A percentile compares a stretch with the other conserved stretches of the same genome.
Conservation (phyloP, 1,139 yeast genomes). For the Torulaspora pretoriensis region DNA sequence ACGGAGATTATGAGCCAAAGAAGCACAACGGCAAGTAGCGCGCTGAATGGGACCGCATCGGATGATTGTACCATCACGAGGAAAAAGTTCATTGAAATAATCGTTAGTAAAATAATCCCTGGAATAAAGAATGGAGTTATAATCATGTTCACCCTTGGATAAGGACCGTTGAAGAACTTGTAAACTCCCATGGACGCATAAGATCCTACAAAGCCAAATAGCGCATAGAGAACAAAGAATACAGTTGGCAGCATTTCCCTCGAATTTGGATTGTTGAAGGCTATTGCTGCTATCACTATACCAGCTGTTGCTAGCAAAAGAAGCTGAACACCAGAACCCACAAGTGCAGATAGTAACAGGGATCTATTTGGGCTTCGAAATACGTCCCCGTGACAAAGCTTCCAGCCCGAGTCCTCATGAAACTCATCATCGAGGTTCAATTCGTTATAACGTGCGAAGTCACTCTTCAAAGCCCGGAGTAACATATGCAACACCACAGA, state of each 20-base stretch:
- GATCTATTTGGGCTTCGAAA: conserved; percentile 78
- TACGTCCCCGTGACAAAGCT: conserved; percentile 90
- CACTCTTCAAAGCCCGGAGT: conserved; percentile 75
- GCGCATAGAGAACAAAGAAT: conserved; percentile 75
- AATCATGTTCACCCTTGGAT: conserved; percentile 81
- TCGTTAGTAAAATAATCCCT: conserved; percentile 59
- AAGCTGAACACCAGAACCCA: conserved; percentile 88
- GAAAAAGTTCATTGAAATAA: conserved; percentile 75
- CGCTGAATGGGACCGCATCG: conserved; percentile 92
- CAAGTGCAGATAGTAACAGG: conserved; percentile 68
- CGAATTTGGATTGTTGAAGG: conserved; percentile 87
- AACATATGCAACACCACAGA: conserved; percentile 77
- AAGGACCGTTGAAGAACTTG: conserved; percentile 86
- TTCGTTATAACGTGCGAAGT: conserved; percentile 84
- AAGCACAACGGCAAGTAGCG: conserved; percentile 72
- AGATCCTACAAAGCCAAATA: conserved; percentile 78
- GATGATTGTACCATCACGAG: conserved; percentile 75
- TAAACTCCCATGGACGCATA: conserved; percentile 81
- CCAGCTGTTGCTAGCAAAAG: conserved; percentile 73
- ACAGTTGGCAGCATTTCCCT: conserved; percentile 91
- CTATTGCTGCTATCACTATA: conserved; percentile 77
- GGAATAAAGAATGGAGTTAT: conserved; percentile 85
- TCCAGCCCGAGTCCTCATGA: conserved; percentile 97
- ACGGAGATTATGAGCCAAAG: conserved; percentile 85
- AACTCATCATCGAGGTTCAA: conserved; percentile 82